phyloP scores from a whole-genome alignment of 2,329 filamentous ascomycete genomes.

The Colletotrichum plurivorum region DNA sequence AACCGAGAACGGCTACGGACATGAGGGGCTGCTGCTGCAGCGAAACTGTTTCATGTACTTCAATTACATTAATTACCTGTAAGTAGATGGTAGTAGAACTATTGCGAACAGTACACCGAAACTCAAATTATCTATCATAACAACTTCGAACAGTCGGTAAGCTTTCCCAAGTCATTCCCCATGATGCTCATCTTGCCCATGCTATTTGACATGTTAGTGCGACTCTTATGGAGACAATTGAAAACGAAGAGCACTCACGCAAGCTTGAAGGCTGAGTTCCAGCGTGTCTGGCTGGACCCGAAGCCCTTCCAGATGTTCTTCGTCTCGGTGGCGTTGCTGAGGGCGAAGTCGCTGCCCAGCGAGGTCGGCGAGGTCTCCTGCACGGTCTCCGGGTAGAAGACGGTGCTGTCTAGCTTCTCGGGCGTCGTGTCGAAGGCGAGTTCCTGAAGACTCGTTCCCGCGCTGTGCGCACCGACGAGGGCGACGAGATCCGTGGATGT shows the following conservation, averaged over 20 bases:
- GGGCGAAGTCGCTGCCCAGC: slow-evolving; percentile 12
- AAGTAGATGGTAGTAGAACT: no score
- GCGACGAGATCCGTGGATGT: slow-evolving; percentile 23
- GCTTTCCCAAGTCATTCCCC: slow-evolving; percentile 26
- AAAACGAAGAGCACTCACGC: slow-evolving; percentile 1
- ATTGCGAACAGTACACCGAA: no score
- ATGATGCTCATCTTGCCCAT: slow-evolving; percentile 31
- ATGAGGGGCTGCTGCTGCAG: no score
- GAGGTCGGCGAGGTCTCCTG: slow-evolving; percentile 16
- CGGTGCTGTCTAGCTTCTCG: slow-evolving; percentile 28
- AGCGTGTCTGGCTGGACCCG: slow-evolving; percentile 18
- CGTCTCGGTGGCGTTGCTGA: slow-evolving; percentile 16
- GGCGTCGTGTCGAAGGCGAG: slow-evolving; percentile 27
- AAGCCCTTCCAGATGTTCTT: slow-evolving; percentile 23
- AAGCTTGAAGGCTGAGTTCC: slow-evolving; percentile 26
- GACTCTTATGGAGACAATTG: background rate
- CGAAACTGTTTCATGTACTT: no score
- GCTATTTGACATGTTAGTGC: background rate
- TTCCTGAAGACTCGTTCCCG: slow-evolving; percentile 15
- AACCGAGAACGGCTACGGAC: no score
- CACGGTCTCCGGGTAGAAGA: slow-evolving; percentile 21
- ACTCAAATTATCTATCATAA: background rate
- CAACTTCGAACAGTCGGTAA: slow-evolving; percentile 29
- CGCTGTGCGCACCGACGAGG: slow-evolving; percentile 21
- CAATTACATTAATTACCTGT: no score